A percentile compares a stretch with the other conserved stretches of the same genome.
These are phyloP conservation scores for Sphaerulina musiva DNA, from an alignment of 2,329 filamentous ascomycete genomes.

Conservation along the genomic window DNA sequence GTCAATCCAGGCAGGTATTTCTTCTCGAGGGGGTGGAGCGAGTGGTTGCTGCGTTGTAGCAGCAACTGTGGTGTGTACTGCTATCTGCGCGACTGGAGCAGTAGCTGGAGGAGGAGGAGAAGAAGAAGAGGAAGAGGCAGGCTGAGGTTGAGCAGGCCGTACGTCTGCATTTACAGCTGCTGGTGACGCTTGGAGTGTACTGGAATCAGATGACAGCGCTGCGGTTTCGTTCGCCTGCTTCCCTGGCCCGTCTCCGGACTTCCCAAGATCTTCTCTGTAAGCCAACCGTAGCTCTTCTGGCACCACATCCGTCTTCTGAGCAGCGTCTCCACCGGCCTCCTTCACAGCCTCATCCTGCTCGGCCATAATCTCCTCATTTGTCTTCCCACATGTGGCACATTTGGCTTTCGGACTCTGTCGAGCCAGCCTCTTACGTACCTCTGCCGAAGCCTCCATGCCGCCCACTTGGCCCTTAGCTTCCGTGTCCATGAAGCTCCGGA, in stretches of 20 bases:
- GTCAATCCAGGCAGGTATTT: conserved; percentile 69
- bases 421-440: conserved; percentile 63
- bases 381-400: conserved; percentile 61
- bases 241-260: conserved; percentile 17
- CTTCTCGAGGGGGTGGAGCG: conserved; percentile 34
- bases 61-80: conserved; percentile 10
- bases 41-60: conserved; percentile 12
- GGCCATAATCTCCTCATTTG: conserved; percentile 65
- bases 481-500: conserved; percentile 89
- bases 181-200: conserved; percentile 10
- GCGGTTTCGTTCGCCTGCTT: conserved; percentile 9
- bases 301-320: conserved; percentile 39
- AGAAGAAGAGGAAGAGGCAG: too few relatives aligned
- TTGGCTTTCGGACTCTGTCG: conserved; percentile 57
- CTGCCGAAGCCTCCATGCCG: conserved; percentile 69
- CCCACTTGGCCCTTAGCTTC: conserved; percentile 83
- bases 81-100: conserved; percentile 8
- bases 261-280: conserved; percentile 64
- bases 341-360: conserved; percentile 58
- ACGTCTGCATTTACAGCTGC: conserved; percentile 4
- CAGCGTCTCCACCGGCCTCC: conserved; percentile 41
- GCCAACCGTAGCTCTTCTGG: conserved; percentile 57
- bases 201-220: not conserved
- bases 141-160: not conserved
- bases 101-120: not conserved